Evolutionary conservation across 768 basidiomycete genomes (phyloP), one percentile per base, ranked within the genome.

Genomic region (Naganishia onofrii): DNA sequence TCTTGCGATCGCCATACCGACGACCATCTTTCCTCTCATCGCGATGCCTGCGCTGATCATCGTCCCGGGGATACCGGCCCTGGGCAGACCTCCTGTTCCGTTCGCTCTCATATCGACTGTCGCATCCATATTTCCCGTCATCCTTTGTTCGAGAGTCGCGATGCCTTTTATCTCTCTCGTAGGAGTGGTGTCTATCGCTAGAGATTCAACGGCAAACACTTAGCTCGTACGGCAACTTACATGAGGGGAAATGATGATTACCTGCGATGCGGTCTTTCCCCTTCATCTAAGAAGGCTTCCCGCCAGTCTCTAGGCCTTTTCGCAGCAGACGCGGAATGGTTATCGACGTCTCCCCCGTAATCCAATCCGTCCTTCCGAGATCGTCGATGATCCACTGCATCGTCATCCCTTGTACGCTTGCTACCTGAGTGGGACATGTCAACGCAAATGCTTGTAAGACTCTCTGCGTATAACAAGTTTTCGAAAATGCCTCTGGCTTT

Each of bases 221-320:
- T 28, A 68, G 51, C 29, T 51, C 6, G 19, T 23, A 19, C 28
- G 21, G 21, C 42, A 15, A 42, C 13, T 15, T 42, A 15, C n/a
- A 15, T 42, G 8, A 2, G 42, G 9, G 17, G 17, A 42, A 31
- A 28, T 13, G 36, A 31, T 28, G 31, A 34, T 9, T 44, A 68
- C 67, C 53, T 54, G 48, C 54, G 52, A 32, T 28, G 52, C 32
- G 21, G 32, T 29, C 53, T 70, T 52, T 73, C 71, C 42, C 72
- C 72, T 26, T 77, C 77, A 42, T 80, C 76, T 19, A 80, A 67
- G 51, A 78, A 80, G 29, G 77, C 79, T 70, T 80, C 79, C 28
- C 79, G 66, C 79, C 79, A 80, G 63, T 80, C 79, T 52, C 71
- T 73, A 1, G 79, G 77, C 53, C 78, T 78, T 32, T 70, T 70